Conservation (phyloP, 1,284 basidiomycete genomes). For the Vanrija sp. region DNA sequence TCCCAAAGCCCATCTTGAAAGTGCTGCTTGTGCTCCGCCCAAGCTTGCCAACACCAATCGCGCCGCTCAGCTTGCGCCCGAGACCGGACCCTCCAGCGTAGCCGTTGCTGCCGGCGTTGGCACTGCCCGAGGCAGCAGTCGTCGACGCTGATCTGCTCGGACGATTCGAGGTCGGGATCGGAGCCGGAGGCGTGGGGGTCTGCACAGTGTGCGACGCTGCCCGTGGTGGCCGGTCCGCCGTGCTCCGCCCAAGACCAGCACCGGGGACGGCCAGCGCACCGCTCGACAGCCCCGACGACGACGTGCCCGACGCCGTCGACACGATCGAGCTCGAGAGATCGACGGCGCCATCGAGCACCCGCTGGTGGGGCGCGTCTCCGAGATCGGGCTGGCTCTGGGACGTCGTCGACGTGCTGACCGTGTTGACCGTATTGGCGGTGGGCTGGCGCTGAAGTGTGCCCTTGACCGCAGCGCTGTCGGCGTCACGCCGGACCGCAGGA, state of each 20-base stretch:
- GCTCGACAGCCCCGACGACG: not conserved
- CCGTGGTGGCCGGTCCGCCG: conserved; percentile 6
- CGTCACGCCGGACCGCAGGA: too few relatives aligned
- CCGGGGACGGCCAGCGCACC: not conserved
- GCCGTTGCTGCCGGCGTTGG: not conserved
- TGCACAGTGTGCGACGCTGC: conserved; percentile 3
- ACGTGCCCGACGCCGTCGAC: not conserved
- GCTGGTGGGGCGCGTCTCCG: not conserved
- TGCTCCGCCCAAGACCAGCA: not conserved
- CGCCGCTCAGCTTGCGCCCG: conserved; percentile 11
- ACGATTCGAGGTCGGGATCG: not conserved
- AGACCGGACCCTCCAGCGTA: conserved; percentile 9
- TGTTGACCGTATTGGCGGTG: conserved; percentile 12
- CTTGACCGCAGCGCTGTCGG: too few relatives aligned
- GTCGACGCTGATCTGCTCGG: not conserved
- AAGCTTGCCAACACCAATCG: conserved; percentile 26
- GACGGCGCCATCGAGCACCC: not conserved
- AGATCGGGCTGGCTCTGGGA: not conserved
- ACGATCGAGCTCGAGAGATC: conserved; percentile 9
- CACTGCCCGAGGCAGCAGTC: not conserved
- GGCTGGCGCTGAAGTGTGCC: conserved; percentile 3
- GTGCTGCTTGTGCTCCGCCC: conserved; percentile 35
- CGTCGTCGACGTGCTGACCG: not conserved
- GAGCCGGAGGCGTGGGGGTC: conserved; percentile 5
- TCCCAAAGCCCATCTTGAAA: conserved; percentile 43